Conservation (phyloP, 2,329 filamentous ascomycete genomes). For the Penicillium rolfsii region DNA sequence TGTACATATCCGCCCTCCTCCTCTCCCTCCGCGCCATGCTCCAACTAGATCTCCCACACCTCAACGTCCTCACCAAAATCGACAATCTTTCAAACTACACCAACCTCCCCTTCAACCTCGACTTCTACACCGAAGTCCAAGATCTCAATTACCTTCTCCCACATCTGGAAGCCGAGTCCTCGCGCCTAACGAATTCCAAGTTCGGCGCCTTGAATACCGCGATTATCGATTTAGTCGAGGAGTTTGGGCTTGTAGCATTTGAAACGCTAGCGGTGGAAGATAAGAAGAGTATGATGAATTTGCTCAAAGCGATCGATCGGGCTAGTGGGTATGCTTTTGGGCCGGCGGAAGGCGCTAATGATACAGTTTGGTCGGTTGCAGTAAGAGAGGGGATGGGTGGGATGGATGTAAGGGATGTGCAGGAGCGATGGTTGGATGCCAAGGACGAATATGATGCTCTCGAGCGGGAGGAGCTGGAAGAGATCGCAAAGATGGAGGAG, state of each 20-base stretch:
- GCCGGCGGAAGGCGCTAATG: conserved; percentile 85
- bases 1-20: conserved; percentile 93
- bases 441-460: conserved; percentile 84
- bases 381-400: conserved; percentile 73
- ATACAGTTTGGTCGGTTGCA: conserved; percentile 95
- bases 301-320: conserved; percentile 85
- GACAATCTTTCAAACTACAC: conserved; percentile 88
- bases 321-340: conserved; percentile 94
- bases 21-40: conserved; percentile 95
- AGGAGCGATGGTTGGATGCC: conserved; percentile 92
- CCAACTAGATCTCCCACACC: conserved; percentile 93
- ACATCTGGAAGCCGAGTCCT: conserved; percentile 76
- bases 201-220: conserved; percentile 85
- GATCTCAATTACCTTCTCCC: conserved; percentile 84
- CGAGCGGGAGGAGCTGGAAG: conserved; percentile 74
- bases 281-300: conserved; percentile 93
- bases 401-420: conserved; percentile 84
- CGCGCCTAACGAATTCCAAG: conserved; percentile 69
- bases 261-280: conserved; percentile 96
- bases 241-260: conserved; percentile 86
- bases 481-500: conserved; percentile 64
- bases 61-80: conserved; percentile 97
- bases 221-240: conserved; percentile 82
- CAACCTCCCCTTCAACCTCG: conserved; percentile 88
- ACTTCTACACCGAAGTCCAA: conserved; percentile 97